phyloP scores from a whole-genome alignment of 1,284 basidiomycete species.

The Ustilago loliicola region DNA sequence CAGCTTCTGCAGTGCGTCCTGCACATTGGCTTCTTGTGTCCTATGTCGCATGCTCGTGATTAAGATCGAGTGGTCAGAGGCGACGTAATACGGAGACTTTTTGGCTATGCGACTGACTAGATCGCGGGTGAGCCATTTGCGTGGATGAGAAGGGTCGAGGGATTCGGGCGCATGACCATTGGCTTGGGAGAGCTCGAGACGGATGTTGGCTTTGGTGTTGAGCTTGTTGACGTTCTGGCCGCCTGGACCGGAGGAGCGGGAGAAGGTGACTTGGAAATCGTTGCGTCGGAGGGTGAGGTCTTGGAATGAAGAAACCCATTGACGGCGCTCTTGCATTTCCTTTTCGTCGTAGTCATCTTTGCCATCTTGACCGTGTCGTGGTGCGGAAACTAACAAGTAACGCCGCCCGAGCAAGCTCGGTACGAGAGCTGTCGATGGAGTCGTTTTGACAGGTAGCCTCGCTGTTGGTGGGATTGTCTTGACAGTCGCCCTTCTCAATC shows the following conservation, averaged over 20 bases:
- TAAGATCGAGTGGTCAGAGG: conserved; percentile 41
- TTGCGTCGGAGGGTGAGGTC: conserved; percentile 29
- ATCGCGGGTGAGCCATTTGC: conserved; percentile 44
- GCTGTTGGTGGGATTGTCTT: not conserved
- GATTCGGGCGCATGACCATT: conserved; percentile 26
- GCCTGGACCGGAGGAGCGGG: conserved; percentile 51
- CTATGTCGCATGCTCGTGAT: conserved; percentile 44
- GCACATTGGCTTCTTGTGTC: conserved; percentile 47
- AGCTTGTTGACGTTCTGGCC: conserved; percentile 62
- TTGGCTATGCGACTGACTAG: conserved; percentile 42
- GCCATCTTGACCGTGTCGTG: not conserved
- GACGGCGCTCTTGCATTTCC: conserved; percentile 41
- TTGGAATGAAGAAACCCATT: conserved; percentile 30
- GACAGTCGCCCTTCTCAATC: not conserved
- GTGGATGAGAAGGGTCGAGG: conserved; percentile 33
- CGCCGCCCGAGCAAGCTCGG: not conserved
- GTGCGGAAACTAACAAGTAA: not conserved
- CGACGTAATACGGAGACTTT: conserved; percentile 52
- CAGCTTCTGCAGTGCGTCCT: conserved; percentile 50
- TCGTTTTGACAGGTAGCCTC: not conserved
- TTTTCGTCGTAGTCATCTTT: conserved; percentile 16
- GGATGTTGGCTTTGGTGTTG: conserved; percentile 57
- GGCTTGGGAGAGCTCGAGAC: conserved; percentile 41
- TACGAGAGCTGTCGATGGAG: not conserved
- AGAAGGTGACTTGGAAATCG: conserved; percentile 47